These are phyloP conservation scores for Trichophyton rubrum DNA, from an alignment of 2,329 filamentous ascomycete genomes.

Conservation along the genomic window DNA sequence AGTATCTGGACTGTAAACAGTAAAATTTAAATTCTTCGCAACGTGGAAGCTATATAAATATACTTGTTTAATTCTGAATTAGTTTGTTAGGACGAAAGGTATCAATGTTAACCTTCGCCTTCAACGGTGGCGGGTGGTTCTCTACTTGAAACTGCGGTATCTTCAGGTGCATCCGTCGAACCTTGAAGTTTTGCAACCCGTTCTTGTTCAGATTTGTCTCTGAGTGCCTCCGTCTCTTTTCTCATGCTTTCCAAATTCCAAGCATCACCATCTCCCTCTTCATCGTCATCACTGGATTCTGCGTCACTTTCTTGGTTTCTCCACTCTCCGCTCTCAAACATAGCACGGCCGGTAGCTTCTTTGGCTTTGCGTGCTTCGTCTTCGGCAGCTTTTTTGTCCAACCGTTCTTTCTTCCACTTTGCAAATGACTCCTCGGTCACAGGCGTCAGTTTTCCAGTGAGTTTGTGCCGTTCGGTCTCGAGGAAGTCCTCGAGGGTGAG, in stretches of 20 bases:
- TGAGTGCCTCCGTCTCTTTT: constrained; percentile 67
- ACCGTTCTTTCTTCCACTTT: constrained; percentile 89
- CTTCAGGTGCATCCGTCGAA: neutral
- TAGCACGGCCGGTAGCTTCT: constrained; percentile 83
- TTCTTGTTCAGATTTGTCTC: constrained; percentile 67
- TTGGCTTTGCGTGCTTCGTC: constrained; percentile 81
- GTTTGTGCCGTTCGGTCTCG: constrained; percentile 89
- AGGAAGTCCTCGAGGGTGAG: constrained; percentile 95
- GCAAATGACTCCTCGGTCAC: constrained; percentile 87
- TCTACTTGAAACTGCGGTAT: neutral
- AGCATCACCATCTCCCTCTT: constrained; percentile 35
- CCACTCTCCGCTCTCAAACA: constrained; percentile 98
- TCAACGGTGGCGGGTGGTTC: neutral
- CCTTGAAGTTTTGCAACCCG: constrained; percentile 34
- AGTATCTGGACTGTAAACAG: too few species aligned
- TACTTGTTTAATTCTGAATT: too few species aligned
- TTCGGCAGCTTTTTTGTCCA: constrained; percentile 93
- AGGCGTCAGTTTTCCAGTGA: constrained; percentile 80
- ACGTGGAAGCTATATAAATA: too few species aligned
- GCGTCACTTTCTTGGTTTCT: constrained; percentile 51
- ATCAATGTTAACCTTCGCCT: neutral
- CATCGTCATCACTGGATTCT: constrained; percentile 49
- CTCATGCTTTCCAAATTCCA: constrained; percentile 66
- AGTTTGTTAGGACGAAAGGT: neutral
- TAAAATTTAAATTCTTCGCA: too few species aligned